These are phyloP conservation scores for Alnus rubra DNA, from an alignment of 306 rosid genomes.

Conservation along the genomic window DNA sequence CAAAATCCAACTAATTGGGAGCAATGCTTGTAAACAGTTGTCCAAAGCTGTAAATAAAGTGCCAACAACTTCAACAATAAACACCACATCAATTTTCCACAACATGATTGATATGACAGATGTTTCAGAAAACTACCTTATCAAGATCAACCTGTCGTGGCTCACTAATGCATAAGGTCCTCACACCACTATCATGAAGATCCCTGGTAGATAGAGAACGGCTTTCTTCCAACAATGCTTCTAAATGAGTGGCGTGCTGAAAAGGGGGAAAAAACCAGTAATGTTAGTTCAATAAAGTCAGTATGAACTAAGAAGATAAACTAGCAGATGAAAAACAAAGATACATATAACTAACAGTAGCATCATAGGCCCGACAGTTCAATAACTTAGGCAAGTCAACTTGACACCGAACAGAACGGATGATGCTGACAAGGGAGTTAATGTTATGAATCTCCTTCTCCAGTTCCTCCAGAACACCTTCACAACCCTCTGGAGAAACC, in stretches of 20 bases:
- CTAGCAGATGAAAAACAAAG: slow-evolving; percentile 11
- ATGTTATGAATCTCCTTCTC: slow-evolving; percentile 80
- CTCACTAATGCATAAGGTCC: slow-evolving; percentile 79
- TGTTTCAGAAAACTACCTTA: slow-evolving; percentile 52
- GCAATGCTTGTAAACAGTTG: neutral
- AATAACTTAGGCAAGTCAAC: slow-evolving; percentile 77
- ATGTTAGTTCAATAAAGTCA: slow-evolving; percentile 12
- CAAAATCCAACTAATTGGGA: neutral
- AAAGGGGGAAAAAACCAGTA: slow-evolving; percentile 20
- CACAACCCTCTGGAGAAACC: slow-evolving; percentile 74
- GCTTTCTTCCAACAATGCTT: slow-evolving; percentile 66
- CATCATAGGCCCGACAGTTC: slow-evolving; percentile 72
- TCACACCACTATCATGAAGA: slow-evolving; percentile 76
- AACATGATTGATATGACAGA: slow-evolving; percentile 8
- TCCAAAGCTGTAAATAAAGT: neutral
- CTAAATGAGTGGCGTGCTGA: slow-evolving; percentile 73
- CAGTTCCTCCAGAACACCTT: slow-evolving; percentile 60
- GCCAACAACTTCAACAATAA: neutral
- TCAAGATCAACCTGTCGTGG: slow-evolving; percentile 61
- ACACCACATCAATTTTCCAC: slow-evolving; percentile 4
- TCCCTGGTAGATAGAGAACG: slow-evolving; percentile 52
- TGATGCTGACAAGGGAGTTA: slow-evolving; percentile 74
- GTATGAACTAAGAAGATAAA: slow-evolving; percentile 17
- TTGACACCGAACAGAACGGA: slow-evolving; percentile 76
- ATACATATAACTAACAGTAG: slow-evolving; percentile 46